A percentile compares a stretch with the other conserved stretches of the same genome.
phyloP scores from a whole-genome alignment of 2,329 filamentous ascomycete species.

The Raffaelea deltoideospora region DNA sequence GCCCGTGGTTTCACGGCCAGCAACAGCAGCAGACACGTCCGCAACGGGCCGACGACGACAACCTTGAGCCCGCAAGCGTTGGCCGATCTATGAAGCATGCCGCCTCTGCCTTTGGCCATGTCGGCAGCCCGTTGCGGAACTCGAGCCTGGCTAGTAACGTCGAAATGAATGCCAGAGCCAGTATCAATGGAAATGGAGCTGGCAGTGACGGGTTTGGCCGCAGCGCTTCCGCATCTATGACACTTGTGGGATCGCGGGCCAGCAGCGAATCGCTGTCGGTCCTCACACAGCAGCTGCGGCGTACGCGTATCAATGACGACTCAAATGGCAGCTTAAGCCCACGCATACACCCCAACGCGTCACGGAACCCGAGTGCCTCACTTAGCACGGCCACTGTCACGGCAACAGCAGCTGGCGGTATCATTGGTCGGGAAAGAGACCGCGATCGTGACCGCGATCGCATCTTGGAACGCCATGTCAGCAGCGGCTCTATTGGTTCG shows the following conservation, averaged over 20 bases:
- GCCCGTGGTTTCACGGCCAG: slow-evolving; percentile 31
- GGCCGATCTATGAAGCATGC: slow-evolving; percentile 24
- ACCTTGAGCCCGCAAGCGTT: slow-evolving; percentile 16
- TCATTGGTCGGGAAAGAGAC: slow-evolving; percentile 17
- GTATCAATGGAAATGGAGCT: slow-evolving; percentile 21
- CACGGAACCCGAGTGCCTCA: slow-evolving; percentile 22
- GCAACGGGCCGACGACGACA: slow-evolving; percentile 35
- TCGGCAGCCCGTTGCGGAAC: slow-evolving; percentile 49
- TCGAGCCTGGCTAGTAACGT: slow-evolving; percentile 40
- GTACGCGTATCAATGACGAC: slow-evolving; percentile 37
- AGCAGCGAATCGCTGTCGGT: slow-evolving; percentile 39
- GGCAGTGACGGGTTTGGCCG: slow-evolving; percentile 13
- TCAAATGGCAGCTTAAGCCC: slow-evolving; percentile 27
- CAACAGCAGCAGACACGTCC: slow-evolving; percentile 17
- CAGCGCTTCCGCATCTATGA: slow-evolving; percentile 13
- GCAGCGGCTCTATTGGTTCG: slow-evolving; percentile 41
- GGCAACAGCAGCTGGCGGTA: slow-evolving; percentile 14
- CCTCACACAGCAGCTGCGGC: slow-evolving; percentile 46
- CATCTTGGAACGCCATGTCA: slow-evolving; percentile 40
- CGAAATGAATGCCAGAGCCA: slow-evolving; percentile 10
- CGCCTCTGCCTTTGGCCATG: slow-evolving; percentile 47
- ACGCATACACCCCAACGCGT: slow-evolving; percentile 33
- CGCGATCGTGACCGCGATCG: slow-evolving; percentile 22
- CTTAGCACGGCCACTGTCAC: slow-evolving; percentile 16
- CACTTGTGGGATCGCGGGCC: too few relatives aligned